Conservation (phyloP, 2,329 filamentous ascomycete genomes). For the Colletotrichum sp. region DNA sequence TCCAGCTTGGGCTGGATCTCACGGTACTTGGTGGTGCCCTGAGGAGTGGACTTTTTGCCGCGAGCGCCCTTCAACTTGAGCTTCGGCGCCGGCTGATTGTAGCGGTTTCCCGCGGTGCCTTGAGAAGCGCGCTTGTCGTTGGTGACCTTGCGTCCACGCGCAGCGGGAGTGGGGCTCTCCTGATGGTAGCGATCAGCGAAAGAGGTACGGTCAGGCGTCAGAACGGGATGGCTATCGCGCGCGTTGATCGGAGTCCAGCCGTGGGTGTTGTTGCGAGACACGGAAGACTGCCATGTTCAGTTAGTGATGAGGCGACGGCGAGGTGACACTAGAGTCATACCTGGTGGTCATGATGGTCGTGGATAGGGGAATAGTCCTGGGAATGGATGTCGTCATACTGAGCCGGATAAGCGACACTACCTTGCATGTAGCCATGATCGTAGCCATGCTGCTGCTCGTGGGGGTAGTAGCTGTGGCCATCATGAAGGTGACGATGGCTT, state of each 20-base stretch:
- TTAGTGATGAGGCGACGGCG: background rate
- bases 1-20: background rate
- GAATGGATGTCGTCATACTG: background rate
- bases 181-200: background rate
- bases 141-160: background rate
- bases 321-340: background rate
- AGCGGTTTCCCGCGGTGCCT: background rate
- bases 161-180: background rate
- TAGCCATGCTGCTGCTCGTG: background rate
- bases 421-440: background rate
- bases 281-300: background rate
- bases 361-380: background rate
- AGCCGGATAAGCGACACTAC: background rate
- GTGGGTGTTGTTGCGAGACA: background rate
- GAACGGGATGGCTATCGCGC: background rate
- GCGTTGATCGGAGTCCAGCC: background rate
- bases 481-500: background rate
- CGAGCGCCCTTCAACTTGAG: background rate
- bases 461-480: background rate
- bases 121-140: background rate
- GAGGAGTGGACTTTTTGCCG: background rate
- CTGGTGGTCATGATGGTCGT: background rate
- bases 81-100: background rate
- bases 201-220: background rate
- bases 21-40: background rate